Percentiles rank a stretch among this genome's conserved stretches.
phyloP scores from a whole-genome alignment of 768 basidiomycete species.

The Termitomyces titanicus region DNA sequence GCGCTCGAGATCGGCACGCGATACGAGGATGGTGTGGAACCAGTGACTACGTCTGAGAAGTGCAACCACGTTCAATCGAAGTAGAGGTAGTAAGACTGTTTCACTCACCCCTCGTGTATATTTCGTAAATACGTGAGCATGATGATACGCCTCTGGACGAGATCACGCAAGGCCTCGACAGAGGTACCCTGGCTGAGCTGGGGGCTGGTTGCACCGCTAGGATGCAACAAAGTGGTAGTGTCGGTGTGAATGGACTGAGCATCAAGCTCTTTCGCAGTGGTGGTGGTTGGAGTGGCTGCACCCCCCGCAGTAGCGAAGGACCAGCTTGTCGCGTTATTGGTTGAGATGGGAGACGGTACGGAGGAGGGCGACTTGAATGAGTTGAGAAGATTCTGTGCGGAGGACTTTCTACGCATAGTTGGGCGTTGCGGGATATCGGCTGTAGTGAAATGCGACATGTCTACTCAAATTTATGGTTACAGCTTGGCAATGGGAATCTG shows the following conservation, averaged over 20 bases:
- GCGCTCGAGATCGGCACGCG: slow-evolving; percentile 66
- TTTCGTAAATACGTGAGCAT: slow-evolving; percentile 83
- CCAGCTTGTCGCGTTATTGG: slow-evolving; percentile 30
- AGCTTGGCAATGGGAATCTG: slow-evolving; percentile 3
- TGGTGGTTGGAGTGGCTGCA: slow-evolving; percentile 37
- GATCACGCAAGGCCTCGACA: slow-evolving; percentile 73
- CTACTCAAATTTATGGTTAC: slow-evolving; percentile 1
- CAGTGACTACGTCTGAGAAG: slow-evolving; percentile 67
- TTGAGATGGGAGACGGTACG: slow-evolving; percentile 29
- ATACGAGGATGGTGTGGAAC: slow-evolving; percentile 86
- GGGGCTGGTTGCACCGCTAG: slow-evolving; percentile 38
- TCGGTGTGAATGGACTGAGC: slow-evolving; percentile 62
- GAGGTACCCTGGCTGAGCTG: slow-evolving; percentile 62
- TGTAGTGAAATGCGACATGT: slow-evolving; percentile 39
- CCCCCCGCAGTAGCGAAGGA: slow-evolving; percentile 33
- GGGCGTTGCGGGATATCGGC: slow-evolving; percentile 42
- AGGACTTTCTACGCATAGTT: slow-evolving; percentile 78
- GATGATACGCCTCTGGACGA: slow-evolving; percentile 80
- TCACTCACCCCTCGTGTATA: slow-evolving; percentile 79
- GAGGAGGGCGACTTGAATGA: slow-evolving; percentile 55
- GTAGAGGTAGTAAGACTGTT: not conserved
- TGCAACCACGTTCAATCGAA: not conserved
- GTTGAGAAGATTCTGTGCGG: slow-evolving; percentile 77
- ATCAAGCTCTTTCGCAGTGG: slow-evolving; percentile 65
- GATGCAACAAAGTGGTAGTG: slow-evolving; percentile 26